These are phyloP conservation scores for Trypanosoma rangeli DNA, from an alignment of 208 protist species.

Conservation along the genomic window DNA sequence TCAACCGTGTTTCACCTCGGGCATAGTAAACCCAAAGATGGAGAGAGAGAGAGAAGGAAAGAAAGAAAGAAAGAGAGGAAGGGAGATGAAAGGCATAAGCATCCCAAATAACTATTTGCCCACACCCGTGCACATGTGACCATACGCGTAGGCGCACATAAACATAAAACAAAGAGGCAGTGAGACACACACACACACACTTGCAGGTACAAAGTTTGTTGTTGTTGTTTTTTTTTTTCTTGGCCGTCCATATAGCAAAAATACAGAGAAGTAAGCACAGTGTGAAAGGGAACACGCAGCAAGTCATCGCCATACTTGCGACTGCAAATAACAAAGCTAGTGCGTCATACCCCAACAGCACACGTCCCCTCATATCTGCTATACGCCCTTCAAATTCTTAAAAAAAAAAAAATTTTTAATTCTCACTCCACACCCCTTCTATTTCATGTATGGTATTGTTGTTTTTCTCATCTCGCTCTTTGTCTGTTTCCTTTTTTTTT, in stretches of 20 bases:
- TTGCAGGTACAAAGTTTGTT: not conserved
- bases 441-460: not conserved
- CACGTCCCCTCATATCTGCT: not conserved
- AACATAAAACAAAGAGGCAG: constrained; percentile 3
- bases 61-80: not conserved
- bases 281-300: not conserved
- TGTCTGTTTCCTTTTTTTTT: not conserved
- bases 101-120: constrained; percentile 1
- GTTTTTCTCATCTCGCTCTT: not conserved
- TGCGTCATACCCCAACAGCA: not conserved
- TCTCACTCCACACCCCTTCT: not conserved
- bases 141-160: not conserved
- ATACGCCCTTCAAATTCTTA: not conserved
- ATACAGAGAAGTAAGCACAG: not conserved
- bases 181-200: too few relatives aligned
- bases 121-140: too few relatives aligned
- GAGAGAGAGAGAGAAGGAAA: constrained; percentile 7
- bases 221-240: not conserved
- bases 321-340: not conserved
- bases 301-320: not conserved
- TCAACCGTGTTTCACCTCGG: not conserved
- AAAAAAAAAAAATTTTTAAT: too few relatives aligned
- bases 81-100: not conserved
- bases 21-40: not conserved
- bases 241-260: not conserved